These are phyloP conservation scores for Mimosa bimucronata DNA, from an alignment of 306 rosid species.

Conservation along the genomic window DNA sequence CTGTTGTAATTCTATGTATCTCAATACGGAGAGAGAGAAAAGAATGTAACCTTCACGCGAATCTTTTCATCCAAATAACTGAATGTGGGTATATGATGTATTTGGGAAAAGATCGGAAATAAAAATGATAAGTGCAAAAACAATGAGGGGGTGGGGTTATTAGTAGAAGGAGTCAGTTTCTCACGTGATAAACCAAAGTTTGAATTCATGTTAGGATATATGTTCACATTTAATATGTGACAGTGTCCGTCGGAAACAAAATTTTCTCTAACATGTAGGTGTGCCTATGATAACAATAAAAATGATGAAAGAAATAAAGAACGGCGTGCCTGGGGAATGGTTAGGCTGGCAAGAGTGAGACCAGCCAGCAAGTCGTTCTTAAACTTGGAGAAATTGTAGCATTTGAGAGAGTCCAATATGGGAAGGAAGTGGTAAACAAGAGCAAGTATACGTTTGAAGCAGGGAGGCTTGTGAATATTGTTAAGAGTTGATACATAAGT, in stretches of 20 bases:
- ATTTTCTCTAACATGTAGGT: too few relatives aligned
- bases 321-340: slow-evolving; percentile 73
- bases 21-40: too few relatives aligned
- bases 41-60: too few relatives aligned
- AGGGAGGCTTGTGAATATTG: not conserved
- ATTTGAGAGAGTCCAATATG: slow-evolving; percentile 50
- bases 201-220: too few relatives aligned
- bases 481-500: slow-evolving; percentile 22
- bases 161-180: too few relatives aligned
- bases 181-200: too few relatives aligned
- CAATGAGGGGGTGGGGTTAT: too few relatives aligned
- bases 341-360: slow-evolving; percentile 69
- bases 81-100: not conserved
- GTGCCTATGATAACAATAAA: too few relatives aligned
- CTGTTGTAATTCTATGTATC: not conserved
- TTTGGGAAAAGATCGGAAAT: not conserved
- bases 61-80: too few relatives aligned
- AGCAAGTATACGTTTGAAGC: slow-evolving; percentile 3
- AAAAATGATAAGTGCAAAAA: not conserved
- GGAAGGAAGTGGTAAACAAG: slow-evolving; percentile 50
- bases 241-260: too few relatives aligned
- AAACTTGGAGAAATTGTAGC: slow-evolving; percentile 47
- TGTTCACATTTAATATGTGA: too few relatives aligned
- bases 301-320: too few relatives aligned
- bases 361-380: slow-evolving; percentile 69